Base-by-base conservation (phyloP, 495 filamentous ascomycete genomes). In the Podospora pseudoanserina region DNA sequence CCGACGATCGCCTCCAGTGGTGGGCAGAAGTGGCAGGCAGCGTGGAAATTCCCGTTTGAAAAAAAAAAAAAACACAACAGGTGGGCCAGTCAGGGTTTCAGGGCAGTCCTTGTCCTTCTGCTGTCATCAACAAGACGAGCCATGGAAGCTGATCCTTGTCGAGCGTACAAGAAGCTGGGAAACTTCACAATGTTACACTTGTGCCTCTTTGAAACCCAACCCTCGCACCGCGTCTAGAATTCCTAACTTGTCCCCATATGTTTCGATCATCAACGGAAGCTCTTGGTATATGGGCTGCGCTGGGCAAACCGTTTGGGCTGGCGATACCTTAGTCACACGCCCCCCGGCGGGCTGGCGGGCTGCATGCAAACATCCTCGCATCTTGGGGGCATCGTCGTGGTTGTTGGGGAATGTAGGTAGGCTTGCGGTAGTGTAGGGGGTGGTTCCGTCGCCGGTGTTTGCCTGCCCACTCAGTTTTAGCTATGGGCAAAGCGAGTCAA, bases 31-130 rank as follows among this genome's bases (percentile, higher is more conserved):
- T 58, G 55, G 23, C 16, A 18, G 20, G 20, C 54, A 57, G n/a
- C 55, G 19, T 66, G 63, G 71, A 66, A 73, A 64, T 64, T 58
- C 60, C 65, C 59, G 67, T 65, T 65, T 60, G 68, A 65, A 64
- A 68, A 70, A 20, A 20, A 66, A 69, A 39, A 65, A 65, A 32
- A 63, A 23, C 23, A 23, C 27, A 32, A 1, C 30, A 28, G 20
- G 61, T 34, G 30, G 61, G n/a, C 27, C 61, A 58, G 55, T 58
- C 55, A 20, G n/a, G 23, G 55, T 58, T 19, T 58, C 55, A 58
- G 55, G 55, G 55, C 55, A 20, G 55, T 9, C 55, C 55, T 58
- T 58, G 55, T 58, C 55, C 18, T 58, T 58, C 55, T 13, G 55
- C 55, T 58, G 55, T 58, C 55, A 20, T 58, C n/a, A 58, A 19